phyloP scores from a whole-genome alignment of 2,329 filamentous ascomycete species.

The Cytospora chrysosperma region DNA sequence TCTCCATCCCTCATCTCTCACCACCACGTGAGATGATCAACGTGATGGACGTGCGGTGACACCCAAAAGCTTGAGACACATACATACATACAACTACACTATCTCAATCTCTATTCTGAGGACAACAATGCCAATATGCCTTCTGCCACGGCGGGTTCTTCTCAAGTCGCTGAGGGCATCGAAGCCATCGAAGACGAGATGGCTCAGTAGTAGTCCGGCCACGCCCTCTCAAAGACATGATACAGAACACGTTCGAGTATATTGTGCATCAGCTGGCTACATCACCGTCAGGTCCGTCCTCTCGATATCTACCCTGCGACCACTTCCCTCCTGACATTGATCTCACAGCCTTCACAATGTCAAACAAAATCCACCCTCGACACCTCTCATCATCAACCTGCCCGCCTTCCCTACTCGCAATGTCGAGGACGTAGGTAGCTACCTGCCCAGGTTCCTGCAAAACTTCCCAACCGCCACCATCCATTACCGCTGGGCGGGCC shows the following conservation, averaged over 20 bases:
- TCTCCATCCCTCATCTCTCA: neutral
- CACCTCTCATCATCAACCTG: slow-evolving; percentile 55
- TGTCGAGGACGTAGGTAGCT: slow-evolving; percentile 25
- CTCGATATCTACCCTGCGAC: neutral
- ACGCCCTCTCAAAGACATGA: slow-evolving; percentile 5
- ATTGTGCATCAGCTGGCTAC: slow-evolving; percentile 48
- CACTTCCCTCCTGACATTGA: slow-evolving; percentile 25
- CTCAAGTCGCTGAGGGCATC: neutral
- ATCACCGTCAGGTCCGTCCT: slow-evolving; percentile 48
- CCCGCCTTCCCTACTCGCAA: slow-evolving; percentile 45
- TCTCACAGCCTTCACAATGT: slow-evolving; percentile 50
- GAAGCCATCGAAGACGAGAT: neutral
- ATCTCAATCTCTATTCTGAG: neutral
- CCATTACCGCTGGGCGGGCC: slow-evolving; percentile 57
- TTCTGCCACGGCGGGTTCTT: slow-evolving; percentile 14
- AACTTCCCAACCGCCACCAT: slow-evolving; percentile 52
- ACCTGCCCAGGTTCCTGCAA: slow-evolving; percentile 43
- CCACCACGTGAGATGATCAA: neutral
- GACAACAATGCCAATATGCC: slow-evolving; percentile 26
- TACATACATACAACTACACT: neutral
- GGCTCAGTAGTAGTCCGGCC: slow-evolving; percentile 8
- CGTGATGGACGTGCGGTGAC: neutral
- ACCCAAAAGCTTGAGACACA: neutral
- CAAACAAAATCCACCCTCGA: slow-evolving; percentile 34
- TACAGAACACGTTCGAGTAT: slow-evolving; percentile 45